Base-by-base conservation (phyloP, 306 rosid genomes). In the Gynostemma pentaphyllum region DNA sequence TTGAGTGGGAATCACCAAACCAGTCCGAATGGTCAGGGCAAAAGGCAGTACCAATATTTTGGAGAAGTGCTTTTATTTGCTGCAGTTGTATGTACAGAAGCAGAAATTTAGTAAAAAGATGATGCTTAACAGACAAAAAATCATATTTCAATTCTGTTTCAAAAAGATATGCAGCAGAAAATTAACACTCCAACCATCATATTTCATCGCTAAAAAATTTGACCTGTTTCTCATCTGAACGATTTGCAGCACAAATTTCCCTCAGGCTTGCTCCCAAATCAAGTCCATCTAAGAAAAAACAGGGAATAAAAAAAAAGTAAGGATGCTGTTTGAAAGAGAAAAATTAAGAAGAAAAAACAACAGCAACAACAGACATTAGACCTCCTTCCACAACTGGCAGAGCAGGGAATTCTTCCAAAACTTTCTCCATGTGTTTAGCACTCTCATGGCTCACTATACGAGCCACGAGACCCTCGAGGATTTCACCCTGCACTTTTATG, bases 401-500 rank as follows among this genome's bases (percentile, higher is more conserved):
- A 45, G 78, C 74, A 62, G 94, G 90, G 60, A 71, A 82, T 66
- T 92, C 95, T 55, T 69, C 65, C 76, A 92, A 72, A 68, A 82
- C 78, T 67, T 82, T 67, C 78, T 84, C 85, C 76, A 92, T 76
- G 23, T 82, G 96, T 66, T 74, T 82, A 37, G 94, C 71, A 77
- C 98, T 86, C 72, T 92, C 94, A 19, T 72, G 81, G 72, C 82
- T 82, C 42, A 92, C 98, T 75, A 92, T 78, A 72, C 96, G 98
- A 78, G 96, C 98, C 56, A 92, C 98, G 69, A 92, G 91, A 76
- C 98, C 98, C 83, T 92, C 98, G 53, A 92, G 76, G 66, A 92
- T 92, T 86, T 92, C 98, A 66, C 98, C 98, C 82, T 88, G 98
- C 75, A 81, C 78, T 79, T 71, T 74, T 55, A 86, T 66, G 72